Evolutionary conservation across 2,329 filamentous ascomycete genomes (phyloP).

Genomic region (Beauveria pseudobassiana): DNA sequence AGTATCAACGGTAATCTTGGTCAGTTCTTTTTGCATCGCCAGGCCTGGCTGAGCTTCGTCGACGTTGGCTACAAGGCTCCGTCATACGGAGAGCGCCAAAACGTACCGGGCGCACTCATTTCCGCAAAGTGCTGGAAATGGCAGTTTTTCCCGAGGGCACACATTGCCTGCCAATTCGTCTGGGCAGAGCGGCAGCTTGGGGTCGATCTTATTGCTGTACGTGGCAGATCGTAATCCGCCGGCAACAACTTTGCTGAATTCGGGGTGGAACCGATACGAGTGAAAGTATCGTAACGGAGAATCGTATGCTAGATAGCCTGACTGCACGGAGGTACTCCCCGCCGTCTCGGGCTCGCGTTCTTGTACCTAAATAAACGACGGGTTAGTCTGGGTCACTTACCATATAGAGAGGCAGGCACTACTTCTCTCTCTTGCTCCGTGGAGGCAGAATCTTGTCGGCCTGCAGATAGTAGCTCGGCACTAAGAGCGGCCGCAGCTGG

Average conservation of each 20-base stretch:
- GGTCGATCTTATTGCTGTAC: constrained; percentile 86
- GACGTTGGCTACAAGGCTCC: not conserved
- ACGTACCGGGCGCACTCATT: constrained; percentile 32
- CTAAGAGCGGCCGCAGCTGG: constrained; percentile 4
- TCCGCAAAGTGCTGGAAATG: constrained; percentile 66
- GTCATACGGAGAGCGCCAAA: constrained; percentile 20
- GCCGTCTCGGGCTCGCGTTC: not conserved
- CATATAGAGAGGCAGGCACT: constrained; percentile 14
- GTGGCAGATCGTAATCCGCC: constrained; percentile 84
- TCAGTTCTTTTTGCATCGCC: constrained; percentile 41
- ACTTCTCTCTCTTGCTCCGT: constrained; percentile 34
- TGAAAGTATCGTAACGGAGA: constrained; percentile 78
- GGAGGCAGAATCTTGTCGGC: constrained; percentile 16
- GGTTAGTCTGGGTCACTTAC: constrained; percentile 1
- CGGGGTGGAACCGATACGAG: constrained; percentile 83
- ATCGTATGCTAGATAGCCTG: constrained; percentile 55
- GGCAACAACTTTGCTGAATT: constrained; percentile 59
- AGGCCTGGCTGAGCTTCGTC: not conserved
- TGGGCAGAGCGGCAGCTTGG: constrained; percentile 65
- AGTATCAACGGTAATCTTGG: constrained; percentile 27
- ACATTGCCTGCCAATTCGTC: constrained; percentile 62
- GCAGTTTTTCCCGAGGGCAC: constrained; percentile 65
- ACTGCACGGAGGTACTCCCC: not conserved
- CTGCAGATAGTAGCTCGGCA: constrained; percentile 24
- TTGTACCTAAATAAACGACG: not conserved